Base-by-base conservation (phyloP, 2,329 filamentous ascomycete species). In the Purpureocillium takamizusanense region DNA sequence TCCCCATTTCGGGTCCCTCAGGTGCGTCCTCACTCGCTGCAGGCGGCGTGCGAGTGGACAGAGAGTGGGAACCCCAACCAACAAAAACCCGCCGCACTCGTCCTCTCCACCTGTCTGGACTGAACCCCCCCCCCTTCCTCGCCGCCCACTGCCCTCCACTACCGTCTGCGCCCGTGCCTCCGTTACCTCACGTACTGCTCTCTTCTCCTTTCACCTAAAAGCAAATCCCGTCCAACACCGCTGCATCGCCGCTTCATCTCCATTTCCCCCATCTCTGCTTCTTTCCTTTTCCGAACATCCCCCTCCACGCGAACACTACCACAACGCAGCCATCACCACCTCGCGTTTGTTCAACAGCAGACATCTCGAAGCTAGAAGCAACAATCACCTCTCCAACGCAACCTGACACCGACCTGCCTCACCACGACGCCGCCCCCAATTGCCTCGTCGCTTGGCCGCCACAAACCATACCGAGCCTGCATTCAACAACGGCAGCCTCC, bases 1-100 rank as follows among this genome's bases (percentile, higher is more conserved):
- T 30, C 16, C 36, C 7, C 37, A 29, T 25, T 33, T 12, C 16
- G 29, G 16, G 17, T 10, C 35, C 34, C 33, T 34, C 11, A 7
- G 30, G 18, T 4, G 21, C 33, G 44, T 48, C 51, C 49, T 50
- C 46, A 46, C 42, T 44, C 37, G 31, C 44, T 43, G 38, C 10
- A 18, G 17, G 36, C 30, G 10, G 36, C 21, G 21, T 25, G 21
- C 21, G 21, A 25, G 15, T 16, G 29, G 25, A 15, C n/a, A 17
- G 21, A 5, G 21, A 25, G 15, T 16, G 29, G 25, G 14, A 21
- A 17, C 46, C 50, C 47, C 53, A 52, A 51, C 55, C 54, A 56
- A 56, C 54, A 52, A 51, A 51, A 42, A 50, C 44, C 51, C 49
- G 51, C 46, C 42, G 49, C 39, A 51, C 46, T 48, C 52, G 38